Base-by-base conservation (phyloP, 2,329 filamentous ascomycete species). In the Neonectria magnoliae region DNA sequence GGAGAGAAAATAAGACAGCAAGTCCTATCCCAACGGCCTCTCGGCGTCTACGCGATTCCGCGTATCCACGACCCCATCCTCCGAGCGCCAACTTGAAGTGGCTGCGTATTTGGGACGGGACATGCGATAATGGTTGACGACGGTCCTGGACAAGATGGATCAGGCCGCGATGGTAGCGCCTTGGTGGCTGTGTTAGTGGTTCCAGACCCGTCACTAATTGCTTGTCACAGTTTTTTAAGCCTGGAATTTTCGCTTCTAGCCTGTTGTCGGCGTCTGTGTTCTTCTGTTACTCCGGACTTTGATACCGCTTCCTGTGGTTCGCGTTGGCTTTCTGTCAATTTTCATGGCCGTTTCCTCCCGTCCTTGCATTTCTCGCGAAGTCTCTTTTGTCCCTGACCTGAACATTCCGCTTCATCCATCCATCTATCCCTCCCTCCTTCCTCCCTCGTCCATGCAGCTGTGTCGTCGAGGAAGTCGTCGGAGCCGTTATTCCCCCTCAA, bases 351-450 rank as follows among this genome's bases (percentile, higher is more conserved):
- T 42, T 44, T 66, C 38, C 31, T 54, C 44, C 45, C 53, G 42
- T 59, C 48, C 51, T 51, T 66, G 44, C 38, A 54, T 20, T 29
- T 27, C 41, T 61, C 20, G 41, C n/a, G 10, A 16, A 7, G 22
- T 51, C 48, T 33, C 11, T 33, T 11, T 5, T 51, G n/a, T 51
- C 16, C n/a, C 5, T 36, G 38, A 20, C 25, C 47, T 20, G 18
- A 52, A 13, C 7, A 20, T 33, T 36, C 51, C 41, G 25, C 36
- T 52, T 63, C 55, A 56, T 29, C 53, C 62, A 47, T 65, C 31
- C 50, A 62, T 51, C 53, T 50, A 38, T 44, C 47, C 52, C 29
- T 31, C 29, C 29, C 29, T 27, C 3, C 45, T 50, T 25, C 16
- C 14, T 7, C 54, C 48, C 54, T 54, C 36, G 10, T 25, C 25